A percentile compares a stretch with the other conserved stretches of the same genome.
Evolutionary conservation across 2,329 filamentous ascomycete genomes (phyloP).

Genomic region (Delphinella strobiligena): DNA sequence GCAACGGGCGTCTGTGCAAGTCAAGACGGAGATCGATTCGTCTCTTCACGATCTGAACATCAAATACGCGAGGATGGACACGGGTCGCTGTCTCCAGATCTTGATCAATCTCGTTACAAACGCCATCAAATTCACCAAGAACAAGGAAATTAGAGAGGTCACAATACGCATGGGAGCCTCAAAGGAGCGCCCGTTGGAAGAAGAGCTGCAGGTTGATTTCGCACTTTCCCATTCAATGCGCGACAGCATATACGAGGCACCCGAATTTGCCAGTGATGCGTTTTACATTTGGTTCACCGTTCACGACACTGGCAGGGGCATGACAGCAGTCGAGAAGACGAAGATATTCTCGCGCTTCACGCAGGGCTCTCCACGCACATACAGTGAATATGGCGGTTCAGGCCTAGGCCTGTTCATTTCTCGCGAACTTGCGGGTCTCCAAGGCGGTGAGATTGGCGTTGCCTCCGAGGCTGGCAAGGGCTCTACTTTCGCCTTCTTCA

Average conservation of each 20-base stretch:
- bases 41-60: background rate
- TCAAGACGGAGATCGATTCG: background rate
- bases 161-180: constrained; percentile 5
- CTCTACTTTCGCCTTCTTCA: constrained; percentile 54
- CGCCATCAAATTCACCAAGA: constrained; percentile 15
- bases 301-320: constrained; percentile 16
- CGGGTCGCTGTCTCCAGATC: constrained; percentile 18
- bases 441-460: constrained; percentile 53
- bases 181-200: background rate
- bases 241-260: background rate
- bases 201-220: background rate
- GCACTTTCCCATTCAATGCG: background rate
- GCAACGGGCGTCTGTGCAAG: constrained; percentile 8
- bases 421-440: constrained; percentile 45
- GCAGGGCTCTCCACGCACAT: constrained; percentile 26
- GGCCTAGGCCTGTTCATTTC: constrained; percentile 59
- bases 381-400: constrained; percentile 52
- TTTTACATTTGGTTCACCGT: constrained; percentile 12
- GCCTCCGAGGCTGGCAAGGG: constrained; percentile 45
- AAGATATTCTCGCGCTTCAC: constrained; percentile 56
- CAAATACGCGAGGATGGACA: constrained; percentile 17
- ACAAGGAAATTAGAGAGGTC: constrained; percentile 2
- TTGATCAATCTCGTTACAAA: constrained; percentile 20
- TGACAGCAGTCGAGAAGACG: constrained; percentile 23
- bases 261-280: background rate